phyloP scores from a whole-genome alignment of 441 rosid species.

The Bruguiera hainesii region DNA sequence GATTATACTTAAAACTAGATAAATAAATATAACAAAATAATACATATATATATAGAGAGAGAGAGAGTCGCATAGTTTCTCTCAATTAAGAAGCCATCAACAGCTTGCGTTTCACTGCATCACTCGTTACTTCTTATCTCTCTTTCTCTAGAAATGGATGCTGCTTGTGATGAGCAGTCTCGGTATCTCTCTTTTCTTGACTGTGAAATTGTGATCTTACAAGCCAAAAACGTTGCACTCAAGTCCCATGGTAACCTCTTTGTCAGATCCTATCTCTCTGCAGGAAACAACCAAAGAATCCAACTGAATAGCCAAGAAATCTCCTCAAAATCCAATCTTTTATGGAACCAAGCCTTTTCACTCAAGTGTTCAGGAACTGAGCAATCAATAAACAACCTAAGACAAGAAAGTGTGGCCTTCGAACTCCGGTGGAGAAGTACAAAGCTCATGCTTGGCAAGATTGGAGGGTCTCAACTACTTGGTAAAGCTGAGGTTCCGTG shows the following conservation, averaged over 20 bases:
- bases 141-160: constrained; percentile 32
- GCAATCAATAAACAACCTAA: constrained; percentile 39
- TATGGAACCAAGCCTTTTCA: constrained; percentile 65
- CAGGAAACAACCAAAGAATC: constrained; percentile 51
- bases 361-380: constrained; percentile 51
- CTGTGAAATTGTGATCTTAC: constrained; percentile 51
- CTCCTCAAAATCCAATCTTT: constrained; percentile 34
- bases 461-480: constrained; percentile 49
- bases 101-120: neutral
- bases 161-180: constrained; percentile 9
- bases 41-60: no score
- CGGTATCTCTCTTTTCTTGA: constrained; percentile 32
- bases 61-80: neutral
- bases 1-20: no score
- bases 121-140: neutral
- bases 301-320: constrained; percentile 52
- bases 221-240: constrained; percentile 59
- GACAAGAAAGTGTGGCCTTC: constrained; percentile 46
- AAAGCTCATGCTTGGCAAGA: constrained; percentile 29
- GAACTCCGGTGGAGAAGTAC: constrained; percentile 56
- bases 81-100: constrained; percentile 7
- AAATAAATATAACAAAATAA: no score
- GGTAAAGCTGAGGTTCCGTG: constrained; percentile 67
- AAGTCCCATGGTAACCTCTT: constrained; percentile 43
- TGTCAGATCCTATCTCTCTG: constrained; percentile 58